Evolutionary conservation across 306 rosid genomes (phyloP).

Genomic region (Canavalia gladiata): DNA sequence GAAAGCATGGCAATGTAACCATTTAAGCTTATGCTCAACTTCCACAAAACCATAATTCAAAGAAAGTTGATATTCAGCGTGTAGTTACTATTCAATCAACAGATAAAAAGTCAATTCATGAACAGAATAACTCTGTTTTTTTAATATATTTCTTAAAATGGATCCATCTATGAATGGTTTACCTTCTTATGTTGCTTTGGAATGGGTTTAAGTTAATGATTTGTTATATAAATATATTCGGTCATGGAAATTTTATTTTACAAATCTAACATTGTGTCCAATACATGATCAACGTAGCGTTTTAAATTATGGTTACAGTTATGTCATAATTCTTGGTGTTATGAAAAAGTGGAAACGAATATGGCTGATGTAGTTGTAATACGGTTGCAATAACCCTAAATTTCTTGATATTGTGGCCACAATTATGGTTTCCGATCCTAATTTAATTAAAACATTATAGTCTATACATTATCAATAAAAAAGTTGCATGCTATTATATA

Average conservation of each 20-base stretch:
- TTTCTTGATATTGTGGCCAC: too few species aligned
- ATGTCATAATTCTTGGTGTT: too few species aligned
- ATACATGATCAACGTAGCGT: not conserved
- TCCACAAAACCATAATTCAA: conserved; percentile 13
- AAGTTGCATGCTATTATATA: too few species aligned
- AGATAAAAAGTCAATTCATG: conserved; percentile 47
- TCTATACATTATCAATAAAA: too few species aligned
- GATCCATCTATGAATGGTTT: conserved; percentile 10
- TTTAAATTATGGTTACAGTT: too few species aligned
- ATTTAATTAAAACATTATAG: too few species aligned
- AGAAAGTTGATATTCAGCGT: conserved; percentile 24
- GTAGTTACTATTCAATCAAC: conserved; percentile 39
- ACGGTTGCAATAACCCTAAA: too few species aligned
- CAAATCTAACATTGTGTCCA: not conserved
- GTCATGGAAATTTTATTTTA: not conserved
- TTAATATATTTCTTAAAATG: not conserved
- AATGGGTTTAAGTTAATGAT: conserved; percentile 3
- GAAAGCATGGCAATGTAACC: conserved; percentile 52
- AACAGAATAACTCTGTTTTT: conserved; percentile 3
- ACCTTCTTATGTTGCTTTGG: conserved; percentile 42
- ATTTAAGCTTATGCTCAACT: conserved; percentile 43
- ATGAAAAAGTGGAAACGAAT: too few species aligned
- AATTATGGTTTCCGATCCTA: too few species aligned
- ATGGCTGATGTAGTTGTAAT: too few species aligned
- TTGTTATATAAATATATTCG: conserved; percentile 8